Evolutionary conservation across 2,329 filamentous ascomycete genomes (phyloP).

Genomic region (Colletotrichum abscissum): DNA sequence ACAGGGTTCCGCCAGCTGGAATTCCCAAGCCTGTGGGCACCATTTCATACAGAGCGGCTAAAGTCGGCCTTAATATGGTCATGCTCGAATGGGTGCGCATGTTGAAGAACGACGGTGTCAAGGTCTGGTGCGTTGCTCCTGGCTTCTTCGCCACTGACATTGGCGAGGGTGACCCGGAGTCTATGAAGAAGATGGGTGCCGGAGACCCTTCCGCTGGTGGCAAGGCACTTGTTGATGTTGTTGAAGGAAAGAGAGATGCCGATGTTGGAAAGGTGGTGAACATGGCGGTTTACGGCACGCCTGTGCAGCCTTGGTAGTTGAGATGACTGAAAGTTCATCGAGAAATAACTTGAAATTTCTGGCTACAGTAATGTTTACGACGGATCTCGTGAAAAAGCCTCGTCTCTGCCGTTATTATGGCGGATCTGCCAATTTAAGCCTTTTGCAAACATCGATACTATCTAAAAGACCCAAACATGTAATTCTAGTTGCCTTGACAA

Average conservation of each 20-base stretch:
- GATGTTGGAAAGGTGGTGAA: conserved; percentile 52
- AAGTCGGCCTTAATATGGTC: conserved; percentile 60
- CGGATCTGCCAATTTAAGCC: too few species aligned
- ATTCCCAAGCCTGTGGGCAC: conserved; percentile 4
- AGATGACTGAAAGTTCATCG: too few species aligned
- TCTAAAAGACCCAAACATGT: too few species aligned
- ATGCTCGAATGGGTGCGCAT: conserved; percentile 56
- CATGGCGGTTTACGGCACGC: conserved; percentile 18
- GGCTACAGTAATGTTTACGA: too few species aligned
- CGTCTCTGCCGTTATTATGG: too few species aligned
- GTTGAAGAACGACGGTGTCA: conserved; percentile 54
- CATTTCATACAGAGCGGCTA: conserved; percentile 50
- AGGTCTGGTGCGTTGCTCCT: conserved; percentile 52
- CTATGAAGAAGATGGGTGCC: conserved; percentile 42
- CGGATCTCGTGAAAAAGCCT: too few species aligned
- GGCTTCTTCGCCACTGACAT: conserved; percentile 55
- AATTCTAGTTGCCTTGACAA: too few species aligned
- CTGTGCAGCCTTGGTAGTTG: conserved; percentile 26
- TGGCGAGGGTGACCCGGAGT: conserved; percentile 39
- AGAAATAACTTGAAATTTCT: not conserved
- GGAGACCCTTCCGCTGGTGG: conserved; percentile 50
- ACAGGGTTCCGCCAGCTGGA: conserved; percentile 53
- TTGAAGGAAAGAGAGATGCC: conserved; percentile 53
- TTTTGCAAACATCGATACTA: too few species aligned
- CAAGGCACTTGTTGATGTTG: conserved; percentile 50